Conservation (phyloP, 305 asterid genomes). For the Fraxinus latifolia region DNA sequence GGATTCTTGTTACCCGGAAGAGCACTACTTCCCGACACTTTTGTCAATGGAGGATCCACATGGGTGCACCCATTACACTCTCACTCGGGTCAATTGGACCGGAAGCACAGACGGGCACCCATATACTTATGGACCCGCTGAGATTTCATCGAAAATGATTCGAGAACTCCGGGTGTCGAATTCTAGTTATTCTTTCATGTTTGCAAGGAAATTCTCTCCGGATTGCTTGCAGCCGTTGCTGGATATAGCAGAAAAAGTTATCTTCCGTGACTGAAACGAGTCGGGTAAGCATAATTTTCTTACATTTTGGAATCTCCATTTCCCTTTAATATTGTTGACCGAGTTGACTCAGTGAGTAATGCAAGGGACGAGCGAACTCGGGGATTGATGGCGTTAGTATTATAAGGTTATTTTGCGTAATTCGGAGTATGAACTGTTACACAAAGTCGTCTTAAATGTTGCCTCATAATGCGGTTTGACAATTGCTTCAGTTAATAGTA, state of each 20-base stretch:
- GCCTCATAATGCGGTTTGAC: neutral
- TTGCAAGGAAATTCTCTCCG: slow-evolving; percentile 76
- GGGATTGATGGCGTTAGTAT: neutral
- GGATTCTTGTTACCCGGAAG: slow-evolving; percentile 75
- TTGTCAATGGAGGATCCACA: slow-evolving; percentile 80
- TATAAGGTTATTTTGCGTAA: neutral
- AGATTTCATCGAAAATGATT: slow-evolving; percentile 56
- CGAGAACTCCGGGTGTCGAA: slow-evolving; percentile 55
- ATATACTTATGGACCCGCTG: slow-evolving; percentile 57
- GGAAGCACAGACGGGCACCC: slow-evolving; percentile 72
- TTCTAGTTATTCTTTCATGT: slow-evolving; percentile 55
- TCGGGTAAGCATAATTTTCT: slow-evolving; percentile 29
- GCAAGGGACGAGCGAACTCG: neutral
- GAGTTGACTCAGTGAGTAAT: neutral
- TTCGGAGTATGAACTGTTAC: slow-evolving; percentile 11
- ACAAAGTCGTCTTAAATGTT: neutral
- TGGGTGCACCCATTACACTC: slow-evolving; percentile 55
- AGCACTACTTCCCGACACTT: slow-evolving; percentile 79
- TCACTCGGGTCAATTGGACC: slow-evolving; percentile 85
- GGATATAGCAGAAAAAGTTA: slow-evolving; percentile 56
- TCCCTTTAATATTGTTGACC: neutral
- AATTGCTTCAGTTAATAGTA: neutral
- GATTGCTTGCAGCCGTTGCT: slow-evolving; percentile 67
- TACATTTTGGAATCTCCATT: neutral
- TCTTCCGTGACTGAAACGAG: slow-evolving; percentile 60